These are phyloP conservation scores for Kluyveromyces dobzhanskii DNA, from an alignment of 805 yeast species.

Conservation along the genomic window DNA sequence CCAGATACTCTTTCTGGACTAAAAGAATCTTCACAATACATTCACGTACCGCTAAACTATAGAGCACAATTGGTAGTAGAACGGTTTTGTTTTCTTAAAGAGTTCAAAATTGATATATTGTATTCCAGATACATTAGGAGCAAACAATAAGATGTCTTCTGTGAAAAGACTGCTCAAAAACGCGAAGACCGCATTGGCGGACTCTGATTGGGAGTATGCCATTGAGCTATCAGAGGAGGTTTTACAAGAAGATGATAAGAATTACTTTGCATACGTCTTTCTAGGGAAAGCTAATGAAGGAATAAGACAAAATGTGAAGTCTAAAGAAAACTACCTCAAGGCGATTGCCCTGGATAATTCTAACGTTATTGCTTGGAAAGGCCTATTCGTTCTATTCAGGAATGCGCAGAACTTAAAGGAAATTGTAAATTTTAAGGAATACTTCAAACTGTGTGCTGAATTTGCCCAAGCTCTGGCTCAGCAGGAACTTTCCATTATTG, in stretches of 20 bases:
- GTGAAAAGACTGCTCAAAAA: conserved; percentile 35
- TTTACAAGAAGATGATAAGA: conserved; percentile 44
- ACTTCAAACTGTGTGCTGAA: conserved; percentile 38
- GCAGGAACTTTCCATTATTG: conserved; percentile 40
- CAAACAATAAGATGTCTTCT: conserved; percentile 26
- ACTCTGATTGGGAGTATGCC: conserved; percentile 55
- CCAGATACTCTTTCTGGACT: no score
- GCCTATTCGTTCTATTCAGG: conserved; percentile 42
- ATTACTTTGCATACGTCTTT: conserved; percentile 62
- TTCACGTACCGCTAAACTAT: no score
- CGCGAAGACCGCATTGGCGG: conserved; percentile 44
- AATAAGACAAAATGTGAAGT: conserved; percentile 31
- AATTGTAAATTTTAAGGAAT: conserved; percentile 31
- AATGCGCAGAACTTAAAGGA: conserved; percentile 28
- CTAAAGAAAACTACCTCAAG: conserved; percentile 35
- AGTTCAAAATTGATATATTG: no score
- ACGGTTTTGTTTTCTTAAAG: no score
- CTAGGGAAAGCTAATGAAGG: conserved; percentile 61
- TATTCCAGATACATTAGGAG: no score
- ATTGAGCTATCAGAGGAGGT: conserved; percentile 48
- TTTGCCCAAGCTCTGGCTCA: conserved; percentile 36
- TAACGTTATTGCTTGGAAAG: conserved; percentile 73
- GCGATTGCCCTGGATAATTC: conserved; percentile 46
- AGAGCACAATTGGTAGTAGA: no score
- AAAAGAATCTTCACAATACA: no score